Percentiles rank a stretch among this genome's conserved stretches.
These are phyloP conservation scores for Penicillium psychrosexuale DNA, from an alignment of 2,329 filamentous ascomycete species.

Conservation along the genomic window DNA sequence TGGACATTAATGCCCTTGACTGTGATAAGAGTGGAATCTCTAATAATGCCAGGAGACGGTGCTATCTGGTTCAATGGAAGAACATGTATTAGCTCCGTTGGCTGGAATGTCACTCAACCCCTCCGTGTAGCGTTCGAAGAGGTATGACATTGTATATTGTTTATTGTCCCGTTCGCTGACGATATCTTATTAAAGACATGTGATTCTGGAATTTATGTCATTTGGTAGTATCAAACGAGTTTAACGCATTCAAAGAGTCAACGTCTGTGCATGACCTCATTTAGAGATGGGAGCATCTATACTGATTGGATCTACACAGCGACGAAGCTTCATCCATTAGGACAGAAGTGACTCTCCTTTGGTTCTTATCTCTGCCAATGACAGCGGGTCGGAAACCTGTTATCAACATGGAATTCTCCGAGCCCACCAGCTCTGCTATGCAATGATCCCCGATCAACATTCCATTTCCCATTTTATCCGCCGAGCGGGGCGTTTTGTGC, in stretches of 20 bases:
- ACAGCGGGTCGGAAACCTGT: not conserved
- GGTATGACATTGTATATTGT: not conserved
- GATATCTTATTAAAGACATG: too few species aligned
- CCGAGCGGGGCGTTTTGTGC: not conserved
- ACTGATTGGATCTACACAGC: not conserved
- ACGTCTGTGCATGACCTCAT: not conserved
- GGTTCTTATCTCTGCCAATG: slow-evolving; percentile 2
- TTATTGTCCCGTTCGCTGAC: not conserved
- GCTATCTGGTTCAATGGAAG: not conserved
- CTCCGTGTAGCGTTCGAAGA: not conserved
- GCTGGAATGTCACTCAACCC: slow-evolving; percentile 3
- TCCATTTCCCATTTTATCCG: slow-evolving; percentile 11
- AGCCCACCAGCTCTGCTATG: not conserved
- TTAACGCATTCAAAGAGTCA: not conserved
- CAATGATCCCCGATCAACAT: slow-evolving; percentile 13
- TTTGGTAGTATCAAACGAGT: too few species aligned
- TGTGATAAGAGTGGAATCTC: not conserved
- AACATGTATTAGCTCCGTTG: not conserved
- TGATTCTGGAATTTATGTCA: not conserved
- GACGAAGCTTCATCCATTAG: not conserved
- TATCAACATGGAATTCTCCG: slow-evolving; percentile 2
- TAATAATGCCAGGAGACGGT: not conserved
- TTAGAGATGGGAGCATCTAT: not conserved
- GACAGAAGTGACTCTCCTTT: not conserved
- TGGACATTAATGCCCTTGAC: not conserved